Conservation (phyloP, 345 rosid species). For the Salix udensis region DNA sequence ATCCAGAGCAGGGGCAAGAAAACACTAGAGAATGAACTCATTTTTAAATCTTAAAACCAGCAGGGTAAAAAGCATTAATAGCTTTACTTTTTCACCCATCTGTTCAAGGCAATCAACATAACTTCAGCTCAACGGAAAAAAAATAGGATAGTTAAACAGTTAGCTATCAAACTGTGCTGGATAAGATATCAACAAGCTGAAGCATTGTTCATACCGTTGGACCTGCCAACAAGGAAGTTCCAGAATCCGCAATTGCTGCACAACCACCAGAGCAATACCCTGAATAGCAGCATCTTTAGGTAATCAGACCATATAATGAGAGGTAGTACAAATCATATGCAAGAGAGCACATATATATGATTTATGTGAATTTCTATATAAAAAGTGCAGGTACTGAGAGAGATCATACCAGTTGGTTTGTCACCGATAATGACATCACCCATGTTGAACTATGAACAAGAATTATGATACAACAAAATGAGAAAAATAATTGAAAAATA, state of each 20-base stretch:
- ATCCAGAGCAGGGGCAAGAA: background rate
- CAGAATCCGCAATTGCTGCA: constrained; percentile 34
- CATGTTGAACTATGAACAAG: constrained; percentile 26
- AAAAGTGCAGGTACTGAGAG: background rate
- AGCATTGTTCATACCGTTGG: constrained; percentile 22
- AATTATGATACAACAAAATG: background rate
- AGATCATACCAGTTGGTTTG: constrained; percentile 25
- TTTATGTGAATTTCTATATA: background rate
- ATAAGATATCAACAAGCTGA: background rate
- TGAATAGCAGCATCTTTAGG: background rate
- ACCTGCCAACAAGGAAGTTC: constrained; percentile 35
- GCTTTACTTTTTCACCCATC: background rate
- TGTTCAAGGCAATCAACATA: background rate
- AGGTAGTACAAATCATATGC: background rate
- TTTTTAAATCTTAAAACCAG: background rate
- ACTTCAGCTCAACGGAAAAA: background rate
- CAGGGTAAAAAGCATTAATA: background rate
- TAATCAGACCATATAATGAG: background rate
- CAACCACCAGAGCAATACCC: constrained; percentile 31
- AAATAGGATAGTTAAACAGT: background rate
- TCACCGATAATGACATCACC: constrained; percentile 28
- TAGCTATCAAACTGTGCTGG: background rate
- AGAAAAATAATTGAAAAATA: background rate
- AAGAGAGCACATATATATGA: background rate
- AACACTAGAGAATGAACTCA: background rate